phyloP scores from a whole-genome alignment of 169 alveolate species.

The Eimeria praecox region DNA sequence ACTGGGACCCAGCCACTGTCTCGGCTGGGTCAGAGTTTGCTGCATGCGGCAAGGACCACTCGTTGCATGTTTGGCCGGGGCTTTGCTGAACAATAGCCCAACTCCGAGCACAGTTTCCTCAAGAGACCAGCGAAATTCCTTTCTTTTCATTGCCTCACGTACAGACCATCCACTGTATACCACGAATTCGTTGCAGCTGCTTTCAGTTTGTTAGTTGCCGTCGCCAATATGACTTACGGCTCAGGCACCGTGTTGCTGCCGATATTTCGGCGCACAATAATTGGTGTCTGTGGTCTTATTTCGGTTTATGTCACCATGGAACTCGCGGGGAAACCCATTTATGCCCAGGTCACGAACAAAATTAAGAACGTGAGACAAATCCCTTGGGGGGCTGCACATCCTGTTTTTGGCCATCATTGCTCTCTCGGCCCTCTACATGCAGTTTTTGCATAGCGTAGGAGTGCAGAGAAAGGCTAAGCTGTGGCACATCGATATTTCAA shows the following conservation, averaged over 20 bases:
- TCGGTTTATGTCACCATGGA: slow-evolving; percentile 58
- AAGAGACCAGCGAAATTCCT: not conserved
- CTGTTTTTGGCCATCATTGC: not conserved
- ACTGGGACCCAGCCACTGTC: no score
- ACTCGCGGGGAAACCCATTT: slow-evolving; percentile 67
- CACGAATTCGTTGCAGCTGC: not conserved
- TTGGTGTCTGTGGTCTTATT: slow-evolving; percentile 50
- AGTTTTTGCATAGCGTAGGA: not conserved
- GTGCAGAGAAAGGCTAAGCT: no score
- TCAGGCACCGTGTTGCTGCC: slow-evolving; percentile 74
- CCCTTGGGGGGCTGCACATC: not conserved
- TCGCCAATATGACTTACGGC: slow-evolving; percentile 70
- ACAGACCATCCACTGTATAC: not conserved
- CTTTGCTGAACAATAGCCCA: not conserved
- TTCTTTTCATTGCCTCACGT: not conserved
- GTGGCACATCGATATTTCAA: no score
- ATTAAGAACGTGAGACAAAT: slow-evolving; percentile 31
- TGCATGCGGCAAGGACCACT: slow-evolving; percentile 10
- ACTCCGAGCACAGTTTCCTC: not conserved
- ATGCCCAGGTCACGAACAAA: slow-evolving; percentile 56
- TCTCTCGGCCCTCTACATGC: not conserved
- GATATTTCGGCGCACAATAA: slow-evolving; percentile 67
- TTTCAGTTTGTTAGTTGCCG: not conserved
- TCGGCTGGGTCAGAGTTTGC: not conserved
- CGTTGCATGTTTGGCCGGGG: not conserved